Base-by-base conservation (phyloP, 1,139 yeast species). In the Lodderomyces pseudojiufengensis region DNA sequence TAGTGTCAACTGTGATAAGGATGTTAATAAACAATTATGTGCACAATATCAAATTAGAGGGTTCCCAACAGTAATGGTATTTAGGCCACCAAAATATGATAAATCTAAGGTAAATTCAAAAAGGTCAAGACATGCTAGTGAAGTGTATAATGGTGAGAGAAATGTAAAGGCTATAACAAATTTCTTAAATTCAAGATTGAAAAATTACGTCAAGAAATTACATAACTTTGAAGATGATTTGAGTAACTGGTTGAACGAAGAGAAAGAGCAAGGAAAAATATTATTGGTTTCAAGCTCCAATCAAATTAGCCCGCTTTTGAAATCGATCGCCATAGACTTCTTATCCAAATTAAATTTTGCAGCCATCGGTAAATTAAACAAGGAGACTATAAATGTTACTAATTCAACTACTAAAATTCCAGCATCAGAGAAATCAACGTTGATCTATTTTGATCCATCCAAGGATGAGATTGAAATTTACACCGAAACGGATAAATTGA, bases 1-100 rank as follows among this genome's bases (percentile, higher is more conserved):
- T 2, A 85, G 95, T 10, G 90, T 92, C 7, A 80, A 90, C 58
- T 92, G 98, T 64, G 96, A 90, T 52, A 70, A 71, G 35, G 76
- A 71, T 3, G 55, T 54, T 40, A 88, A 88, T 55, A 79, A 82
- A 56, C 71, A 64, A 20, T 55, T 90, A 4, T 92, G 97, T 62
- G 63, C 80, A n/a, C 62, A 71, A 41, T 73, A 84, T 55, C 69
- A 73, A 35, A 65, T 90, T 31, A 66, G 78, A 47, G 94, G 95
- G 0, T 88, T 74, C 57, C 97, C 97, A 3, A 83, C 96, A 0
- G 55, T 90, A 33, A 65, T 82, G 65, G 82, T 83, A 4, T 87
- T 84, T 61, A 74, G 92, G 52, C 94, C 97, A 2, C 85, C 88
- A n/a, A 83, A 82, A 51, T 59, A 71, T 35, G 64, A 66, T 45